Conservation (phyloP, 2,329 filamentous ascomycete species). For the Cladorrhinum sp. region DNA sequence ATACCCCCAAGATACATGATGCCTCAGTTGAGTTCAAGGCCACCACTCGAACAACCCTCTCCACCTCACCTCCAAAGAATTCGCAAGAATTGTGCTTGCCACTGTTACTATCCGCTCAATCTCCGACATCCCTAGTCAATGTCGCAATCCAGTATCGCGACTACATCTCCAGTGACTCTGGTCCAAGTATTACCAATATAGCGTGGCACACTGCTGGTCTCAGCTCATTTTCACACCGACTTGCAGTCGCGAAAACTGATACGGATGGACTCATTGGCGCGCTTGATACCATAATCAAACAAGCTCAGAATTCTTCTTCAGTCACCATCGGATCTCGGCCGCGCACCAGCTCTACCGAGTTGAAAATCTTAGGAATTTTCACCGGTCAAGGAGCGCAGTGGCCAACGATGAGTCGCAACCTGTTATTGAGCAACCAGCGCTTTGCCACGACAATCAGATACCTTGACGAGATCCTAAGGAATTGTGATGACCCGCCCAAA, state of each 20-base stretch:
- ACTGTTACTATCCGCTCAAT: conserved; percentile 39
- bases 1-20: conserved; percentile 34
- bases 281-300: conserved; percentile 29
- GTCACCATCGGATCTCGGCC: conserved; percentile 25
- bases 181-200: conserved; percentile 24
- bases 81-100: conserved; percentile 31
- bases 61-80: too few relatives aligned
- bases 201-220: conserved; percentile 34
- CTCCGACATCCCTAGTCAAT: conserved; percentile 33
- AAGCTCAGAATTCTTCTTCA: conserved; percentile 4
- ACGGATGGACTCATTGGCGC: conserved; percentile 23
- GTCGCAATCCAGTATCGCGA: conserved; percentile 29
- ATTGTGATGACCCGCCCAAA: conserved; percentile 26
- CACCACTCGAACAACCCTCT: too few relatives aligned
- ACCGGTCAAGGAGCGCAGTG: conserved; percentile 48
- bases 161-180: conserved; percentile 28
- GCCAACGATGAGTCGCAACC: conserved; percentile 38
- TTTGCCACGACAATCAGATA: conserved; percentile 35
- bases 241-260: conserved; percentile 30
- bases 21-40: background rate
- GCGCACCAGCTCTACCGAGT: conserved; percentile 17
- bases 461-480: conserved; percentile 33
- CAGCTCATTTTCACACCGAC: conserved; percentile 33
- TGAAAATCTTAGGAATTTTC: conserved; percentile 36
- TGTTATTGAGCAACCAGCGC: conserved; percentile 30